Evolutionary conservation across 495 filamentous ascomycete genomes (phyloP).

Genomic region (Hypomontagnella submonticulosa): DNA sequence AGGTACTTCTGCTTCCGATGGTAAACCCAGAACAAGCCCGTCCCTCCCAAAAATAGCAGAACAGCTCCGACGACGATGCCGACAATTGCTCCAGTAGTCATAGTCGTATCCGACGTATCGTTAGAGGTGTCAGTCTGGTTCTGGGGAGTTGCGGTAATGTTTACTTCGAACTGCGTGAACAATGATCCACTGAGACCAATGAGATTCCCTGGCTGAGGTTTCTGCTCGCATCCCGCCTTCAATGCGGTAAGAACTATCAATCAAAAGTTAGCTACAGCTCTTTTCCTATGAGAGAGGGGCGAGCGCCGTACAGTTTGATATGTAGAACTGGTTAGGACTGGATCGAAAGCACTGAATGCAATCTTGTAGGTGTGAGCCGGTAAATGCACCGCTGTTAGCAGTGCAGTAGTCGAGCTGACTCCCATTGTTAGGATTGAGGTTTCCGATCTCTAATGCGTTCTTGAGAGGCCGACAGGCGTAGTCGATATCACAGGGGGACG

Average conservation of each 20-base stretch:
- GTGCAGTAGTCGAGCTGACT: conserved; percentile 46
- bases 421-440: conserved; percentile 32
- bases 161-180: conserved; percentile 47
- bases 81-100: conserved; percentile 58
- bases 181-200: conserved; percentile 49
- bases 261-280: conserved; percentile 7
- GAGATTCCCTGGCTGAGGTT: conserved; percentile 47
- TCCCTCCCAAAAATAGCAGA: conserved; percentile 52
- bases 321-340: conserved; percentile 40
- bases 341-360: conserved; percentile 48
- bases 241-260: conserved; percentile 53
- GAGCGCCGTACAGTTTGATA: conserved; percentile 48
- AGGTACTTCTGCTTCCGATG: conserved; percentile 52
- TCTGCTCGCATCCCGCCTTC: conserved; percentile 55
- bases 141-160: conserved; percentile 49
- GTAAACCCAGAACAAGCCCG: conserved; percentile 55
- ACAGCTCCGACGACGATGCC: conserved; percentile 56
- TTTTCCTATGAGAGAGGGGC: background rate
- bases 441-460: conserved; percentile 38
- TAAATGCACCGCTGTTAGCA: conserved; percentile 37
- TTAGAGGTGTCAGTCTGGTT: conserved; percentile 23
- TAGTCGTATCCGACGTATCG: conserved; percentile 25
- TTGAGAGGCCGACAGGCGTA: conserved; percentile 45
- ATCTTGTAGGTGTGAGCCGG: conserved; percentile 24
- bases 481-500: conserved; percentile 48